phyloP scores from a whole-genome alignment of 2,329 filamentous ascomycete species.

The Ilyonectria mors-panacis region DNA sequence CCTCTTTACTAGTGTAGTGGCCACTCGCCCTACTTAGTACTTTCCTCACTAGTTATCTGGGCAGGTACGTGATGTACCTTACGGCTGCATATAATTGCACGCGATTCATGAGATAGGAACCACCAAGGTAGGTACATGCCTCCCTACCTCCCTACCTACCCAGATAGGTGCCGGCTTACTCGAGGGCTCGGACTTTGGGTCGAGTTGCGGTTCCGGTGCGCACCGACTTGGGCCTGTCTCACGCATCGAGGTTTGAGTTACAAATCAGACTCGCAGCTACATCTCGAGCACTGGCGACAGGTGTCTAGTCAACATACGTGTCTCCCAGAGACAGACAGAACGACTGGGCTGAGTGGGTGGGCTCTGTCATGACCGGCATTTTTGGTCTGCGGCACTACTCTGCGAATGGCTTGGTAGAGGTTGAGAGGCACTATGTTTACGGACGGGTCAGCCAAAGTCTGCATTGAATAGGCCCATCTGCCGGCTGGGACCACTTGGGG shows the following conservation, averaged over 20 bases:
- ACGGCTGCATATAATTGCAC: not conserved
- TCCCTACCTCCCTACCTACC: not conserved
- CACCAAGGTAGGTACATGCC: not conserved
- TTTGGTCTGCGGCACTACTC: conserved; percentile 11
- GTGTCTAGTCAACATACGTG: conserved; percentile 23
- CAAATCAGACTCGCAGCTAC: conserved; percentile 20
- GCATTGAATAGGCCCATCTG: conserved; percentile 5
- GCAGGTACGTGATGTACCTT: not conserved
- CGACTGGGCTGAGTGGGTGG: not conserved
- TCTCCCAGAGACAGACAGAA: conserved; percentile 18
- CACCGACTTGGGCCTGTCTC: conserved; percentile 21
- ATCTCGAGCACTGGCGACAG: conserved; percentile 1
- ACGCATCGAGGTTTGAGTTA: conserved; percentile 6
- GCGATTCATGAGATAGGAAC: not conserved
- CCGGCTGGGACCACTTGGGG: conserved; percentile 17
- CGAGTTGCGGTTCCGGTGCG: not conserved
- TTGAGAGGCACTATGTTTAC: conserved; percentile 7
- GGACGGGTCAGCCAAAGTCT: conserved; percentile 9
- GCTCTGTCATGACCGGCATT: conserved; percentile 13
- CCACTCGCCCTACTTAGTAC: not conserved
- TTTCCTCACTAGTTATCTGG: not conserved
- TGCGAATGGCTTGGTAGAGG: conserved; percentile 19
- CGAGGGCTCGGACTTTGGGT: conserved; percentile 19
- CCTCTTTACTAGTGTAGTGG: conserved; percentile 2
- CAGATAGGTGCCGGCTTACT: not conserved